These are phyloP conservation scores for Boletales sp. DNA, from an alignment of 768 basidiomycete species.

Conservation along the genomic window DNA sequence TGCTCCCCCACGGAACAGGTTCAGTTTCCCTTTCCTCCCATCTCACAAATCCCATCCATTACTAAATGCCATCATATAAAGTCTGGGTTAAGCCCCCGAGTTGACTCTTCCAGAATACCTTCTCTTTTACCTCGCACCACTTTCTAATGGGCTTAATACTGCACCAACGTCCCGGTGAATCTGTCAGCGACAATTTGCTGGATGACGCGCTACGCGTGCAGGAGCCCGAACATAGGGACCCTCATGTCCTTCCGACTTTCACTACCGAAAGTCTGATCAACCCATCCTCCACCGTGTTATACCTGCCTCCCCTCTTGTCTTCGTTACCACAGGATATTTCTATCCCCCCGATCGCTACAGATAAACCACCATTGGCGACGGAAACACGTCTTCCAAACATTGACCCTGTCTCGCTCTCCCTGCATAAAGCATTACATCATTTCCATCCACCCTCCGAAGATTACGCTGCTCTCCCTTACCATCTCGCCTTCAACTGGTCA, in stretches of 20 bases:
- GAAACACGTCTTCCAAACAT: constrained; percentile 80
- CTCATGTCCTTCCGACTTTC: constrained; percentile 56
- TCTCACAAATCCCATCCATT: background rate
- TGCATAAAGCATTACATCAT: constrained; percentile 81
- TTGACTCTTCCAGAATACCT: background rate
- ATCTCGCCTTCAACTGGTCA: constrained; percentile 85
- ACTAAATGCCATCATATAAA: constrained; percentile 9
- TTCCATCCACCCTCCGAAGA: constrained; percentile 58
- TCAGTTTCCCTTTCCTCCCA: background rate
- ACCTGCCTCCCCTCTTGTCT: constrained; percentile 82
- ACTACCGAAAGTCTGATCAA: constrained; percentile 32
- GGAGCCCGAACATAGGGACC: constrained; percentile 34
- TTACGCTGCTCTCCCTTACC: constrained; percentile 66
- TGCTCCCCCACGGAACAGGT: background rate
- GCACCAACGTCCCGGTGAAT: background rate
- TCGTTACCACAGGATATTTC: constrained; percentile 53
- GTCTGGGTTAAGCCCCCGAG: too few relatives aligned
- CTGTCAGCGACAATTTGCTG: background rate
- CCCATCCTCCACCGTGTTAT: constrained; percentile 56
- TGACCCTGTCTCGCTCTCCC: constrained; percentile 75
- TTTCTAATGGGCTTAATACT: constrained; percentile 19
- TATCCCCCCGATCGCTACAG: constrained; percentile 19
- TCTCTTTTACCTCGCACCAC: background rate
- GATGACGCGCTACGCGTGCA: background rate
- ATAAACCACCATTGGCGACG: constrained; percentile 52